A percentile compares a stretch with the other conserved stretches of the same genome.
Evolutionary conservation across 2,329 filamentous ascomycete species (phyloP).

Genomic region (Epichloe gansuensis): DNA sequence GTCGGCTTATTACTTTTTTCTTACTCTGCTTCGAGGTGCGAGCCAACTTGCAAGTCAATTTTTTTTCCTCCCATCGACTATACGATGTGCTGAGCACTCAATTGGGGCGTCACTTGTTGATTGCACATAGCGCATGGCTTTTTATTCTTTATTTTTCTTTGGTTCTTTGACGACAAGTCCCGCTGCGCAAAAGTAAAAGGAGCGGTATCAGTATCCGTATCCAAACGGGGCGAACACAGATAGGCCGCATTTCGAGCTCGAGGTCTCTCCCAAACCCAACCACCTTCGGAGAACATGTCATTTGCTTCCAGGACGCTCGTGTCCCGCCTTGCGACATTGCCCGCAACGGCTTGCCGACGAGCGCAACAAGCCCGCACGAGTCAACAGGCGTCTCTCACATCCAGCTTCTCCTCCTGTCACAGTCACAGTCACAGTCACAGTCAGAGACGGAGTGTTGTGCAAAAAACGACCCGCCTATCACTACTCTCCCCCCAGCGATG

Average conservation of each 20-base stretch:
- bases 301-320: conserved; percentile 21
- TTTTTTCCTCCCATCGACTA: background rate
- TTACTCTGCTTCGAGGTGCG: background rate
- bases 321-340: conserved; percentile 21
- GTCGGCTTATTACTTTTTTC: conserved; percentile 6
- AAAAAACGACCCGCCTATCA: background rate
- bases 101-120: background rate
- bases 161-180: background rate
- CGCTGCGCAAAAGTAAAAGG: no score
- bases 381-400: conserved; percentile 1
- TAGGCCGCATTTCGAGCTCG: no score
- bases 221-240: no score
- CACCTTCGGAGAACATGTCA: conserved; percentile 11
- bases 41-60: background rate
- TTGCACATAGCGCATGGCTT: background rate
- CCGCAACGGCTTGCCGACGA: conserved; percentile 17
- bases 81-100: background rate
- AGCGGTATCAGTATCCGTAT: no score
- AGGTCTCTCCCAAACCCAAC: no score
- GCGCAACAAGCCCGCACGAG: conserved; percentile 14
- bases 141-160: background rate
- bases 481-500: conserved; percentile 20
- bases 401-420: background rate
- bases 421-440: background rate
- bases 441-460: background rate